These are phyloP conservation scores for Mortierella polycephala DNA, from an alignment of 371 early-diverging fungal species.

Conservation along the genomic window DNA sequence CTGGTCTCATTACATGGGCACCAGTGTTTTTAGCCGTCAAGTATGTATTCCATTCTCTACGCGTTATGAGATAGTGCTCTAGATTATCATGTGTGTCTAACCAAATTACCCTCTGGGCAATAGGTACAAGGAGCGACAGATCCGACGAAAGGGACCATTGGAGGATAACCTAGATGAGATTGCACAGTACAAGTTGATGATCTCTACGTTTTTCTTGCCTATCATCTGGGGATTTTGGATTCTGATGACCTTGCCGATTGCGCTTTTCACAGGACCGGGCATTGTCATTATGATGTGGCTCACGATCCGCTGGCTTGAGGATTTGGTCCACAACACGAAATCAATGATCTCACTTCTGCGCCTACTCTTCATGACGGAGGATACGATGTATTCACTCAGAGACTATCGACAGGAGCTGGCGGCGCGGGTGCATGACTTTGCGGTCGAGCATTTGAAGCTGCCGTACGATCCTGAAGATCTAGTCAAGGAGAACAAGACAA, in stretches of 20 bases:
- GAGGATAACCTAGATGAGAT: conserved; percentile 55
- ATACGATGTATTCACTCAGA: conserved; percentile 40
- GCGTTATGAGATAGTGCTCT: background rate
- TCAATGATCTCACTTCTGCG: conserved; percentile 42
- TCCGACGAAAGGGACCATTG: conserved; percentile 45
- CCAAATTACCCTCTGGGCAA: background rate
- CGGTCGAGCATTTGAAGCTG: conserved; percentile 35
- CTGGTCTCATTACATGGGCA: conserved; percentile 46
- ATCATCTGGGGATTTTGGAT: conserved; percentile 54
- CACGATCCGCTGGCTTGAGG: conserved; percentile 53
- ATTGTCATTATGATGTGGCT: conserved; percentile 52
- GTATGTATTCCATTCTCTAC: conserved; percentile 5
- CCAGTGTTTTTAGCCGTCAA: conserved; percentile 49
- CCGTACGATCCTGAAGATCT: conserved; percentile 52
- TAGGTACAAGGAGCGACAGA: conserved; percentile 47
- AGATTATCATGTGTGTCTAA: background rate
- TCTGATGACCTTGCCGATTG: conserved; percentile 40
- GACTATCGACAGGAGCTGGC: conserved; percentile 30
- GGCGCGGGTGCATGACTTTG: conserved; percentile 38
- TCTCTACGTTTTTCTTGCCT: conserved; percentile 47
- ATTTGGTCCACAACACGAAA: conserved; percentile 47
- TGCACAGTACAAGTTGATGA: conserved; percentile 55
- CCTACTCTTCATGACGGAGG: conserved; percentile 37
- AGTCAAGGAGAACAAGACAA: conserved; percentile 43
- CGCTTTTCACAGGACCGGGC: conserved; percentile 43